These are phyloP conservation scores for Pugionium cornutum DNA, from an alignment of 345 rosid species.

Conservation along the genomic window DNA sequence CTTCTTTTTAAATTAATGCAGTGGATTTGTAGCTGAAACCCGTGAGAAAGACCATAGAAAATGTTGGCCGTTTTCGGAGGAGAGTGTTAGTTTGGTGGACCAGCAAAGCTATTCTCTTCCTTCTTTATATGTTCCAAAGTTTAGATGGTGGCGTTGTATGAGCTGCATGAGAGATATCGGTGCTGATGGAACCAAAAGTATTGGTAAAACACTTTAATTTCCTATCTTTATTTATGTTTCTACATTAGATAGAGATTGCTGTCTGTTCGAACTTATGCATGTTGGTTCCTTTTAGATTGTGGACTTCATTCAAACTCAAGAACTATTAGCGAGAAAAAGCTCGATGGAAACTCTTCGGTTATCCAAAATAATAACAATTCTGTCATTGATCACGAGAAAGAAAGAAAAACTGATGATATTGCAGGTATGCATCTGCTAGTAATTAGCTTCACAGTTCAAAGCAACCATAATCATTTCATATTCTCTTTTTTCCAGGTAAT, in stretches of 20 bases:
- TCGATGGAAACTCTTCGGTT: constrained; percentile 35
- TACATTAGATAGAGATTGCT: constrained; percentile 8
- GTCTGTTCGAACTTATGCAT: constrained; percentile 26
- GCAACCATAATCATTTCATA: constrained; percentile 3
- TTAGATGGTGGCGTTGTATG: constrained; percentile 56
- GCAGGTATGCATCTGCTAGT: constrained; percentile 41
- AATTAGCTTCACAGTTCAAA: constrained; percentile 14
- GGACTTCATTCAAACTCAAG: constrained; percentile 30
- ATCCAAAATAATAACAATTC: constrained; percentile 33
- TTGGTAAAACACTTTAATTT: background rate
- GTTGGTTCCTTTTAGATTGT: constrained; percentile 37
- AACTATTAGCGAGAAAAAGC: constrained; percentile 29
- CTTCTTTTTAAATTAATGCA: constrained; percentile 38
- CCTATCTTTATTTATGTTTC: constrained; percentile 3
- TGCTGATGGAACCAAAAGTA: constrained; percentile 33
- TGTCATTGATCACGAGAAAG: constrained; percentile 36
- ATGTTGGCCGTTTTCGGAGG: constrained; percentile 64
- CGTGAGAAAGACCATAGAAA: constrained; percentile 49
- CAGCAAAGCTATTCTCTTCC: constrained; percentile 45
- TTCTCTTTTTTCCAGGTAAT: constrained; percentile 39
- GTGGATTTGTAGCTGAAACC: constrained; percentile 62
- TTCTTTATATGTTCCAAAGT: constrained; percentile 53
- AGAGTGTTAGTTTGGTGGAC: constrained; percentile 42
- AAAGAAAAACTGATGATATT: constrained; percentile 34
- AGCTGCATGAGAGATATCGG: constrained; percentile 46